A percentile compares a stretch with the other conserved stretches of the same genome.
Conservation (phyloP, 1,284 basidiomycete species). For the Puccinia triticina region DNA sequence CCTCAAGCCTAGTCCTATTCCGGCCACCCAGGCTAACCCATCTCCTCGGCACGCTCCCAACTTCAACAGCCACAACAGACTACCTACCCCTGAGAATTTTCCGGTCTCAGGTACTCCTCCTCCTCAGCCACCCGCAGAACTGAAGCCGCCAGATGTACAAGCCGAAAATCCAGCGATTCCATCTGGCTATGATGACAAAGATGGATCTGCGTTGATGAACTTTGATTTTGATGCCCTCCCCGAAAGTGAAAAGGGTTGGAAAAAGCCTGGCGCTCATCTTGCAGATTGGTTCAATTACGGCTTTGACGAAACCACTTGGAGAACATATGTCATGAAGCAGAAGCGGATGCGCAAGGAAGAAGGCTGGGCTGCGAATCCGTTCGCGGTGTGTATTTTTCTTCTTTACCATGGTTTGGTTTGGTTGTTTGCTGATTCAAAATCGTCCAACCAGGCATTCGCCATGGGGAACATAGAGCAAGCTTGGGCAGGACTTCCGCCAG, state of each 20-base stretch:
- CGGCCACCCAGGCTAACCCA: neutral
- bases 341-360: slow-evolving; percentile 32
- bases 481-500: slow-evolving; percentile 38
- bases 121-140: slow-evolving; percentile 18
- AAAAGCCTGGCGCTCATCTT: slow-evolving; percentile 86
- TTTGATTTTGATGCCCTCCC: slow-evolving; percentile 77
- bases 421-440: neutral
- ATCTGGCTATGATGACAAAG: slow-evolving; percentile 47
- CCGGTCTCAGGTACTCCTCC: slow-evolving; percentile 32
- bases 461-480: slow-evolving; percentile 46
- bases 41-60: slow-evolving; percentile 13
- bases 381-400: slow-evolving; percentile 37
- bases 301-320: slow-evolving; percentile 95
- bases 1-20: slow-evolving; percentile 7
- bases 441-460: slow-evolving; percentile 29
- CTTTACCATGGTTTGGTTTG: neutral
- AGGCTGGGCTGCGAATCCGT: slow-evolving; percentile 45
- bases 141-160: slow-evolving; percentile 24
- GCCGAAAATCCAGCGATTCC: slow-evolving; percentile 25
- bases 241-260: slow-evolving; percentile 76
- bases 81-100: slow-evolving; percentile 47
- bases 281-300: slow-evolving; percentile 99
- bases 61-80: slow-evolving; percentile 29
- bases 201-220: slow-evolving; percentile 62
- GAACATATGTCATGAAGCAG: slow-evolving; percentile 83